A percentile compares a stretch with the other conserved stretches of the same genome.
Evolutionary conservation across 2,329 filamentous ascomycete genomes (phyloP).

Genomic region (Penicillium sp.): DNA sequence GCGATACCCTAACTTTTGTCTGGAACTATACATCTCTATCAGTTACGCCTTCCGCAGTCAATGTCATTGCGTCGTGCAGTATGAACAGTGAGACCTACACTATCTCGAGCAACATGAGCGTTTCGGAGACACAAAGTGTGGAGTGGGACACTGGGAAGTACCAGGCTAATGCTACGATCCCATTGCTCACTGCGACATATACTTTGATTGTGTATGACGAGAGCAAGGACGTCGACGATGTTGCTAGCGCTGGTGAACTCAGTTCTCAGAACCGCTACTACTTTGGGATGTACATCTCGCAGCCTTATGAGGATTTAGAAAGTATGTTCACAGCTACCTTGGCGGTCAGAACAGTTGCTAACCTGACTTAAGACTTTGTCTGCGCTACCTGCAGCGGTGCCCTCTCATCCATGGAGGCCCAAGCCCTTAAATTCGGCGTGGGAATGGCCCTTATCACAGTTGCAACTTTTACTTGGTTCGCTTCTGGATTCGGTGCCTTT

Average conservation of each 20-base stretch:
- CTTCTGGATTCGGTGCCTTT: conserved; percentile 46
- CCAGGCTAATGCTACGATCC: conserved; percentile 53
- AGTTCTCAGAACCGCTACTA: conserved; percentile 55
- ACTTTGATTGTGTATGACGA: conserved; percentile 68
- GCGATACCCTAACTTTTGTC: conserved; percentile 65
- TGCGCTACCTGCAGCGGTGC: conserved; percentile 64
- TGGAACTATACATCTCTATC: conserved; percentile 73
- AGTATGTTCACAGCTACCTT: conserved; percentile 46
- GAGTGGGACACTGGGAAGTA: conserved; percentile 66
- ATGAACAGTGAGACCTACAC: conserved; percentile 66
- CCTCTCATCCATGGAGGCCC: conserved; percentile 57
- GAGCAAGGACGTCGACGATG: conserved; percentile 56
- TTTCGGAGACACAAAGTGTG: conserved; percentile 56
- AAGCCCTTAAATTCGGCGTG: conserved; percentile 61
- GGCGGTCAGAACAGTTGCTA: conserved; percentile 20
- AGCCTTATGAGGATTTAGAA: conserved; percentile 55
- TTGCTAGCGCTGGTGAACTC: conserved; percentile 61
- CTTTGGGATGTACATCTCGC: conserved; percentile 68
- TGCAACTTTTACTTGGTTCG: conserved; percentile 61
- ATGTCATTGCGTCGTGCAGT: conserved; percentile 66
- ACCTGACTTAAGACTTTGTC: conserved; percentile 52
- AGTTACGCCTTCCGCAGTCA: conserved; percentile 62
- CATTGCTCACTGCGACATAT: conserved; percentile 65
- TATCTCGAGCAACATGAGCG: conserved; percentile 63
- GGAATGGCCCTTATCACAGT: conserved; percentile 62